A percentile compares a stretch with the other conserved stretches of the same genome.
phyloP scores from a whole-genome alignment of 2,329 filamentous ascomycete genomes.

The Stemphylium vesicarium region DNA sequence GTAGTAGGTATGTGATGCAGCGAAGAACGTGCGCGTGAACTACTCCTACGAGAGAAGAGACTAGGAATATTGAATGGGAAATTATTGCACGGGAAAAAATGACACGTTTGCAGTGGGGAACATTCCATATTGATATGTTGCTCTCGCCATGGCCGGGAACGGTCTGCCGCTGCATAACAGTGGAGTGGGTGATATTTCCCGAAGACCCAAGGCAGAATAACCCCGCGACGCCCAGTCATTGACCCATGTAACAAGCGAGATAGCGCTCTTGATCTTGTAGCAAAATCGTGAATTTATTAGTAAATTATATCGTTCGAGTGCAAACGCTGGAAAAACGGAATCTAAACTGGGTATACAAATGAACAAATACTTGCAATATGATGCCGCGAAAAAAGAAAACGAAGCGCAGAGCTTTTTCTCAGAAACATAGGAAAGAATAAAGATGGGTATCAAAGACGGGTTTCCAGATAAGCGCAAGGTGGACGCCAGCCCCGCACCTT shows the following conservation, averaged over 20 bases:
- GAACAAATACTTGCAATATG: constrained; percentile 3
- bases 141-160: constrained; percentile 13
- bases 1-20: neutral
- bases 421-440: constrained; percentile 11
- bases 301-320: constrained; percentile 1
- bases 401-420: constrained; percentile 3
- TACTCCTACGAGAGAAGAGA: neutral
- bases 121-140: constrained; percentile 1
- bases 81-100: neutral
- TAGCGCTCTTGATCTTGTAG: too few relatives aligned
- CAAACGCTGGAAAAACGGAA: neutral
- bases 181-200: constrained; percentile 19
- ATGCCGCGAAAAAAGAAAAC: neutral
- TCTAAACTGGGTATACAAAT: constrained; percentile 10
- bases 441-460: constrained; percentile 13
- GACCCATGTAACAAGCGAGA: too few relatives aligned
- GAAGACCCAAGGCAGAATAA: neutral
- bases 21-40: neutral
- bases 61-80: neutral
- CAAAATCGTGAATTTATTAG: constrained; percentile 6
- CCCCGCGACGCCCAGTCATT: constrained; percentile 6
- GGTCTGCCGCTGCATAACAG: constrained; percentile 12
- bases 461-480: neutral
- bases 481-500: constrained; percentile 16
- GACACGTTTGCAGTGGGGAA: neutral